These are phyloP conservation scores for Podospora didyma DNA, from an alignment of 495 filamentous ascomycete genomes.

Conservation along the genomic window DNA sequence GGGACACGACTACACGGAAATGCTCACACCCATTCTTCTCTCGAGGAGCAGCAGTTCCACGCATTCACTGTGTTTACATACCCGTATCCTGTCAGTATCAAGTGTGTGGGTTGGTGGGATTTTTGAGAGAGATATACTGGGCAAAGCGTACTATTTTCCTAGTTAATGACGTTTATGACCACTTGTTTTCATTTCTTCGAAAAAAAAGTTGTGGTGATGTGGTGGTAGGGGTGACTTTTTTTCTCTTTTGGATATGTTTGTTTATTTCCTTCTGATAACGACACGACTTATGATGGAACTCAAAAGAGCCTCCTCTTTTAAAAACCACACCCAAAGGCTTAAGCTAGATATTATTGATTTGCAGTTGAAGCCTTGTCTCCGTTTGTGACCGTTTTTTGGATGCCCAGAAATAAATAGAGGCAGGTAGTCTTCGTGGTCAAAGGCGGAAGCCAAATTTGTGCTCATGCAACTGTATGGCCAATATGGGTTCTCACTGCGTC, in stretches of 20 bases:
- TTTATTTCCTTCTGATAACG: conserved; percentile 19
- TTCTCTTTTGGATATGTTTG: conserved; percentile 19
- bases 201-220: conserved; percentile 18
- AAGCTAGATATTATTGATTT: conserved; percentile 1
- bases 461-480: too few species aligned
- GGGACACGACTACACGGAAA: conserved; percentile 5
- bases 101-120: background rate
- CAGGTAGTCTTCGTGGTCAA: too few species aligned
- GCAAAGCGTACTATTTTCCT: background rate
- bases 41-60: background rate
- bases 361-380: background rate
- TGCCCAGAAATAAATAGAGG: too few species aligned
- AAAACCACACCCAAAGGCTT: background rate
- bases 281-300: conserved; percentile 38
- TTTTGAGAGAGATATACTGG: background rate
- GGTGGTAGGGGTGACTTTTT: conserved; percentile 1
- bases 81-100: background rate
- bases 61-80: background rate
- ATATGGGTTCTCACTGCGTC: too few species aligned
- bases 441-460: too few species aligned
- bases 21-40: background rate
- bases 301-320: conserved; percentile 26
- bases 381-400: too few species aligned
- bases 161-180: background rate
- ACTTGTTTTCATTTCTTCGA: conserved; percentile 27